A percentile compares a stretch with the other conserved stretches of the same genome.
phyloP scores from a whole-genome alignment of 257 asterid species.

The Solanum chilense region DNA sequence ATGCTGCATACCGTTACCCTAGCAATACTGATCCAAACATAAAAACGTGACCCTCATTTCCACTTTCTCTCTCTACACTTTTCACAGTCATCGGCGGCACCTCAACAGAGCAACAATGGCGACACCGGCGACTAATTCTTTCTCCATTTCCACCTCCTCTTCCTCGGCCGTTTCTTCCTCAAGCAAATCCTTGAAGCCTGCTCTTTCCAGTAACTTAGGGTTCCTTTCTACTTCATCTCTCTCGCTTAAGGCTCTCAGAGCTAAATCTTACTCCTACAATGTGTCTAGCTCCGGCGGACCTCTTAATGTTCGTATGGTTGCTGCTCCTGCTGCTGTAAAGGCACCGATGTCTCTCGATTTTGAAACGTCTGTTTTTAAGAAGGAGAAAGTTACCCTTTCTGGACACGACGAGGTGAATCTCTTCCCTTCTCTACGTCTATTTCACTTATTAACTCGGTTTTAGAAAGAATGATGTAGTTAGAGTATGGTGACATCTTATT shows the following conservation, averaged over 20 bases:
- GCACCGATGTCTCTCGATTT: slow-evolving; percentile 51
- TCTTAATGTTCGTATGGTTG: slow-evolving; percentile 50
- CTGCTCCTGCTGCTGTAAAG: slow-evolving; percentile 32
- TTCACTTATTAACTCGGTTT: not conserved
- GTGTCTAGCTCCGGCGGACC: slow-evolving; percentile 30
- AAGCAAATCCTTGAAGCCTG: slow-evolving; percentile 13
- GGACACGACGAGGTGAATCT: slow-evolving; percentile 70
- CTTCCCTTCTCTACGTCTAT: not conserved
- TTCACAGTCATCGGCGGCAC: not conserved
- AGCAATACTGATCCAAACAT: not conserved
- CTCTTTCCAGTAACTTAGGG: slow-evolving; percentile 20
- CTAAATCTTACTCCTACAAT: slow-evolving; percentile 15
- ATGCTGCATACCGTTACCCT: not conserved
- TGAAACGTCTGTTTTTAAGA: slow-evolving; percentile 64
- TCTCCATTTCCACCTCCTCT: slow-evolving; percentile 11
- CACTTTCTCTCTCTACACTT: not conserved
- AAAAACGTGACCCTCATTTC: not conserved
- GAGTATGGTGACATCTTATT: not conserved
- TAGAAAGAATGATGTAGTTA: not conserved
- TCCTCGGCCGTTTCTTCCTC: slow-evolving; percentile 9
- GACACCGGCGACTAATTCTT: slow-evolving; percentile 29
- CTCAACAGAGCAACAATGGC: slow-evolving; percentile 39
- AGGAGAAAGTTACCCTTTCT: slow-evolving; percentile 72
- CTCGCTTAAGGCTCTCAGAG: slow-evolving; percentile 33
- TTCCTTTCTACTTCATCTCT: slow-evolving; percentile 47